A percentile compares a stretch with the other conserved stretches of the same genome.
Evolutionary conservation across 768 basidiomycete species (phyloP).

Genomic region (Trametes cubensis): DNA sequence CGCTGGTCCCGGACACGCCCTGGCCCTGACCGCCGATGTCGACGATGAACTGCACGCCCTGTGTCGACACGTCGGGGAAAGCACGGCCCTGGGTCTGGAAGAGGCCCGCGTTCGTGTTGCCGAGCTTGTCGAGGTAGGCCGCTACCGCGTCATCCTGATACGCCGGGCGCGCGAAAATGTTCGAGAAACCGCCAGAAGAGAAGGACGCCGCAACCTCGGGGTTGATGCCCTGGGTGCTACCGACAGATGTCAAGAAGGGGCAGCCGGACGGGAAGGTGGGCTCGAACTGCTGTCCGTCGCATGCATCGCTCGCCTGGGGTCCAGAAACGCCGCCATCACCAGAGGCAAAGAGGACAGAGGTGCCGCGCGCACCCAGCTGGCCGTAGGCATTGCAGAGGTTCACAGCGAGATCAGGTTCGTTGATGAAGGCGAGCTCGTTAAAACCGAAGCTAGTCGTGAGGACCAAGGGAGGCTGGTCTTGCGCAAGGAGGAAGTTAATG

Average conservation of each 20-base stretch:
- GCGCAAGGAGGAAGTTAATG: conserved; percentile 24
- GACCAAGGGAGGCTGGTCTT: conserved; percentile 31
- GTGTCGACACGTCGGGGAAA: conserved; percentile 52
- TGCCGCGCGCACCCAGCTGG: conserved; percentile 36
- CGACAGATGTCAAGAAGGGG: conserved; percentile 40
- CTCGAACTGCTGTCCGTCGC: conserved; percentile 32
- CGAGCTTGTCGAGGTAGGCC: conserved; percentile 39
- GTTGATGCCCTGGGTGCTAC: conserved; percentile 35
- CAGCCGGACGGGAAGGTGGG: conserved; percentile 37
- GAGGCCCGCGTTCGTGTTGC: conserved; percentile 33
- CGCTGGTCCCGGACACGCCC: conserved; percentile 33
- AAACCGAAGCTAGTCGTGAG: conserved; percentile 35
- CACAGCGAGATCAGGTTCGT: conserved; percentile 25
- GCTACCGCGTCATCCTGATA: conserved; percentile 46
- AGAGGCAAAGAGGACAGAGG: conserved; percentile 37
- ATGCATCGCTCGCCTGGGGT: conserved; percentile 23
- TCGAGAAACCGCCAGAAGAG: conserved; percentile 42
- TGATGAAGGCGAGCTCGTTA: conserved; percentile 29
- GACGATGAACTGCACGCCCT: conserved; percentile 44
- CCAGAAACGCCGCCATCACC: conserved; percentile 38
- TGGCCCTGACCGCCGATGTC: conserved; percentile 24
- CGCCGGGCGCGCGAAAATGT: conserved; percentile 36
- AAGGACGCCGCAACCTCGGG: conserved; percentile 38
- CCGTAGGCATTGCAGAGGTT: conserved; percentile 33
- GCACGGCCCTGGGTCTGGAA: conserved; percentile 43